Evolutionary conservation across 768 basidiomycete species (phyloP), one percentile per base, ranked within the genome.

Genomic region (Amanita fuliginea): DNA sequence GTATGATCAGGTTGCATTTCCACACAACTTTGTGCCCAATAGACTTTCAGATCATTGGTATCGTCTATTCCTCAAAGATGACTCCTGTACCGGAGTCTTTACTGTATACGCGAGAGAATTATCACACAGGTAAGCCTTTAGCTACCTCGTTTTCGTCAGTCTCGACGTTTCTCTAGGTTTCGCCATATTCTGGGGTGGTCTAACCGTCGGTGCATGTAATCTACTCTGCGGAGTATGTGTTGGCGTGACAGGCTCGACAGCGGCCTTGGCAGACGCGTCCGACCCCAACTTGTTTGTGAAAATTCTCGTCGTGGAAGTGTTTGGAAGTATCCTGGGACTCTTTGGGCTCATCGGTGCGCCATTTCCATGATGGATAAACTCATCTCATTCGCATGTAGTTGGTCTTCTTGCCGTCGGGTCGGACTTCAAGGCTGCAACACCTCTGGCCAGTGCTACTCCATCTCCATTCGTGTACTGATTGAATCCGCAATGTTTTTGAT

Each of bases 261-360:
- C 94, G 3, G 96, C 96, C 1, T 70, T 98, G 30, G 82, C 91
- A 9, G 96, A 98, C 63, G 96, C 95, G 18, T 88, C 94, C 9
- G 94, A 98, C 63, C 94, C 95, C 2, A 77, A 81, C 33, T 66
- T 98, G 30, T 98, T 99, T 56, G 93, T 98, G 66, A 97, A 95
- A 67, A 89, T 98, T 53, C 79, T 99, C 46, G 83, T 99, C 49
- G 88, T 99, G 0, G 96, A 98, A 61, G 93, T 96, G 36, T 91
- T 94, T 62, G 86, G 83, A 47, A 86, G 86, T 59, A 91, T 96
- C 49, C 67, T 96, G 63, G 94, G 94, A 4, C 68, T 97, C 42
- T 97, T 95, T 61, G 94, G 93, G 16, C 69, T 95, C 54, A 96
- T 95, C 57, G 87, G 91, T 92, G 55, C 52, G 86, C 36, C 21